Base-by-base conservation (phyloP, 2,329 filamentous ascomycete species). In the Diaporthe sp. region DNA sequence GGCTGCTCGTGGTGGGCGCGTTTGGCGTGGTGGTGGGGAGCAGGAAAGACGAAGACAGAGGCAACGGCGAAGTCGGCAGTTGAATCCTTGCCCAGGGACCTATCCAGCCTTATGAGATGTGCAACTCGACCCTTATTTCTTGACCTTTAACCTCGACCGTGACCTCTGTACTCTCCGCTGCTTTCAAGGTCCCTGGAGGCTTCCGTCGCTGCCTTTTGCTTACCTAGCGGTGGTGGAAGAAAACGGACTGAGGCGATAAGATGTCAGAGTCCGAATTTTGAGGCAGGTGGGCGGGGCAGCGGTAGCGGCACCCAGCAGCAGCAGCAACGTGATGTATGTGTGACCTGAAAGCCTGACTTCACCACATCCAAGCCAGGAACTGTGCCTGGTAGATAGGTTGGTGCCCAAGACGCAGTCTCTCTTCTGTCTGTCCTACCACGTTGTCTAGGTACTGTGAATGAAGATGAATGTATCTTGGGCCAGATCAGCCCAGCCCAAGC, bases 71-170 rank as follows among this genome's bases (percentile, higher is more conserved):
- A 19, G 62, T 53, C 62, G 49, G 49, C 65, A 25, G 46, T 42
- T 55, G 65, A 70, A 70, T 70, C 49, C 65, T 70, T 39, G 37
- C 49, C 65, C 57, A 73, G 71, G 71, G 71, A 62, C 71, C 71
- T 73, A 28, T 73, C 58, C 34, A 65, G 71, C 71, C 71, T 17
- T 65, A 55, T 42, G 71, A n/a, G 31, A 39, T 28, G 13, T 55
- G 57, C 28, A 17, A 53, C 55, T 15, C 53, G 28, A 25, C 10
- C 17, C 49, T 13, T 34, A 1, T 28, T 67, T 28, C 37, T 42
- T 39, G 49, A 55, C 31, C 46, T 42, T 55, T 19, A 25, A 55
- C 65, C 34, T 42, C n/a, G 10, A 19, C 31, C 31, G 25, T 67
- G 65, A 68, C 65, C 46, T 28, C 34, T 70, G 65, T 70, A 28